Evolutionary conservation across 495 filamentous ascomycete species (phyloP).

Genomic region (Penicillium simplicissimum): DNA sequence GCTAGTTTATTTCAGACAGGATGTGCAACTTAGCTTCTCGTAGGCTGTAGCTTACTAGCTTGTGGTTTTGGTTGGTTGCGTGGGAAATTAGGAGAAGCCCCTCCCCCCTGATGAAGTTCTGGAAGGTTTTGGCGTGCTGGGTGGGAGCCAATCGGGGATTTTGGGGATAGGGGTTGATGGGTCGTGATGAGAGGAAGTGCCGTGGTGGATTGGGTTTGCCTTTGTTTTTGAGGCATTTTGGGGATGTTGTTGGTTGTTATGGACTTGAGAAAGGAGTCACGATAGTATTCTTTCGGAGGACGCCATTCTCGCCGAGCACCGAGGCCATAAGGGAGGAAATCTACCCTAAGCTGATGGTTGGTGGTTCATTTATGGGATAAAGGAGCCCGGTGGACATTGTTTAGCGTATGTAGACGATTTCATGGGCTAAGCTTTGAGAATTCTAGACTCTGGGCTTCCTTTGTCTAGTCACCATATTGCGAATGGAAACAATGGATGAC

Average conservation of each 20-base stretch:
- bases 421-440: background rate
- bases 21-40: constrained; percentile 2
- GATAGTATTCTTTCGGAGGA: background rate
- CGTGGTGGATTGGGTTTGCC: background rate
- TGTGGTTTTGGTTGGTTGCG: background rate
- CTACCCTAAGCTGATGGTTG: background rate
- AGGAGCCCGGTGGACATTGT: background rate
- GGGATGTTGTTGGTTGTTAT: background rate
- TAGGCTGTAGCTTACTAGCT: background rate
- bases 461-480: background rate
- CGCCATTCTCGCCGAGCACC: background rate
- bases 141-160: constrained; percentile 8
- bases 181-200: background rate
- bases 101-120: constrained; percentile 5
- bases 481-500: too few relatives aligned
- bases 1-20: constrained; percentile 5
- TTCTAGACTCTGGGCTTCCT: background rate
- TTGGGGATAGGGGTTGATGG: background rate
- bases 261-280: background rate
- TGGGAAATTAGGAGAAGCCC: background rate
- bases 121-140: background rate
- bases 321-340: background rate
- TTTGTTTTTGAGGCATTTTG: constrained; percentile 3
- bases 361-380: background rate
- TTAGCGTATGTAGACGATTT: background rate